phyloP scores from a whole-genome alignment of 345 rosid species.

The Linum lewisii region DNA sequence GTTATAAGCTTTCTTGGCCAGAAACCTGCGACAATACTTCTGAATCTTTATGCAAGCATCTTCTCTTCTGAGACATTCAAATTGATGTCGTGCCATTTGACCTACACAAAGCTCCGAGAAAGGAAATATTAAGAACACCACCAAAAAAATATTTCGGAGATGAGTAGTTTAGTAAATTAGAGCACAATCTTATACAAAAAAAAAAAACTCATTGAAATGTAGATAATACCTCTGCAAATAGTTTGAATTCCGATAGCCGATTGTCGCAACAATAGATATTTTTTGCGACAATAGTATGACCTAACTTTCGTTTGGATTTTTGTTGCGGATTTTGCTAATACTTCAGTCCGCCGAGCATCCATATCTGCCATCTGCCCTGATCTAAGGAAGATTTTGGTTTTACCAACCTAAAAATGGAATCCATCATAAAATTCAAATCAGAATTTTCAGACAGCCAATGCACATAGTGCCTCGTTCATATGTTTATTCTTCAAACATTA shows the following conservation, averaged over 20 bases:
- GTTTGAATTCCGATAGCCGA: constrained; percentile 4
- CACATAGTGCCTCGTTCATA: not conserved
- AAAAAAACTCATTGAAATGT: not conserved
- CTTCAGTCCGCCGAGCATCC: constrained; percentile 10
- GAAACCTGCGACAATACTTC: constrained; percentile 5
- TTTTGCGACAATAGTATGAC: constrained; percentile 10
- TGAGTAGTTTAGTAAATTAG: not conserved
- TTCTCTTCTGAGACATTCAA: constrained; percentile 9
- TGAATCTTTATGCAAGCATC: constrained; percentile 5
- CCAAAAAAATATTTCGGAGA: not conserved
- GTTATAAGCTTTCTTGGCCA: constrained; percentile 2
- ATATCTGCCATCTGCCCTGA: constrained; percentile 10
- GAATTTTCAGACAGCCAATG: not conserved
- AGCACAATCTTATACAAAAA: not conserved
- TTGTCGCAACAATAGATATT: constrained; percentile 3
- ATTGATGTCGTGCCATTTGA: not conserved
- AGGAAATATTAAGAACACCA: not conserved
- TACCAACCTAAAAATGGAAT: constrained; percentile 2
- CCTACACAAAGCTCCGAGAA: not conserved
- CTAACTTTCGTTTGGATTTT: constrained; percentile 7
- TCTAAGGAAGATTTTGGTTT: constrained; percentile 7
- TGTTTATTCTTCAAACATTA: not conserved
- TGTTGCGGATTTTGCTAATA: constrained; percentile 7
- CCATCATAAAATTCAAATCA: not conserved
- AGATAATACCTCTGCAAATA: constrained; percentile 7